Conservation (phyloP, 148 eudicot species). For the Dysphania ambrosioides region DNA sequence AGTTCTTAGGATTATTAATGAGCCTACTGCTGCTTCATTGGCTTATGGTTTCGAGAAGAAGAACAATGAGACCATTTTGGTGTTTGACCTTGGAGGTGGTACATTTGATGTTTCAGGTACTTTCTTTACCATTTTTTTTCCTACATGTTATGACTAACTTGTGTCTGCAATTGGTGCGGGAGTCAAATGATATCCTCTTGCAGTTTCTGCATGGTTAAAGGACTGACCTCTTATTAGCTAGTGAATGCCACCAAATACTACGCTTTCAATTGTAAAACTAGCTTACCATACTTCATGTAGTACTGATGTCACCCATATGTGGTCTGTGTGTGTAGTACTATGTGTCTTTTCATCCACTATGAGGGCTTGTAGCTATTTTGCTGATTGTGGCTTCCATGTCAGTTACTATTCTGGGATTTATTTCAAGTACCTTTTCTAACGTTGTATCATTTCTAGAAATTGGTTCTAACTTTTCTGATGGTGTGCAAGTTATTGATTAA, state of each 20-base stretch:
- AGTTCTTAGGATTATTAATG: conserved; percentile 88
- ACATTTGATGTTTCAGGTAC: conserved; percentile 99
- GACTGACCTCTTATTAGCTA: not conserved
- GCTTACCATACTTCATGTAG: too few relatives aligned
- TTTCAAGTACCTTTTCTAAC: too few relatives aligned
- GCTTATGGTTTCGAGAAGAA: conserved; percentile 99
- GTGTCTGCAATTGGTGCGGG: not conserved
- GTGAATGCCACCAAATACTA: not conserved
- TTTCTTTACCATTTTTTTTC: not conserved
- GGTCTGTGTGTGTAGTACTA: too few relatives aligned
- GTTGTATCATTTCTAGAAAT: too few relatives aligned
- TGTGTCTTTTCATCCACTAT: not conserved
- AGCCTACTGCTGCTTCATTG: conserved; percentile 94
- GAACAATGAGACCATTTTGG: conserved; percentile 87
- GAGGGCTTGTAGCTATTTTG: not conserved
- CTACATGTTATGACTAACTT: not conserved
- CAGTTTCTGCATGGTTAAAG: too few relatives aligned
- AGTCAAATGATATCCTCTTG: too few relatives aligned
- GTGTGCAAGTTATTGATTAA: not conserved
- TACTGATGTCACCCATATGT: too few relatives aligned
- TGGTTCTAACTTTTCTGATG: not conserved
- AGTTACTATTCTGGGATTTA: too few relatives aligned
- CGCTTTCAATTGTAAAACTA: not conserved
- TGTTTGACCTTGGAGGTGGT: conserved; percentile 99
- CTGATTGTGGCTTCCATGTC: not conserved